phyloP scores from a whole-genome alignment of 1,284 basidiomycete species.

The Pseudozyma tsukubaensis region DNA sequence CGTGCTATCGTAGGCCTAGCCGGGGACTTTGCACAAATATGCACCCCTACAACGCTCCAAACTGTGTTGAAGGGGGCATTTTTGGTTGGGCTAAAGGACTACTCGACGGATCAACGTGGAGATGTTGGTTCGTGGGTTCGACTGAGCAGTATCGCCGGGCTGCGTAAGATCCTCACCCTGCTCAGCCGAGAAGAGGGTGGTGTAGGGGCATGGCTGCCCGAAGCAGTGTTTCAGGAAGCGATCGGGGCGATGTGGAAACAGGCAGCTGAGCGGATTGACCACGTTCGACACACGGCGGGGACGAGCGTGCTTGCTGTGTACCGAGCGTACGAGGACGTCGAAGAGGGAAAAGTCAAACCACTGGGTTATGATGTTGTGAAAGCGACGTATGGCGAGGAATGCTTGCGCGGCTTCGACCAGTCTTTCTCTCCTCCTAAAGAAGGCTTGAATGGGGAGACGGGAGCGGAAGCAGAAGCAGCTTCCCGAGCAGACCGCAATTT shows the following conservation, averaged over 20 bases:
- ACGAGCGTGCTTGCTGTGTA: conserved; percentile 60
- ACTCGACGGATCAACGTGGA: conserved; percentile 91
- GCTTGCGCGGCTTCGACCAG: conserved; percentile 1
- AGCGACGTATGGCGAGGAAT: conserved; percentile 3
- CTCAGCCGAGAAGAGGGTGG: conserved; percentile 57
- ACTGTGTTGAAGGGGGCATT: conserved; percentile 3
- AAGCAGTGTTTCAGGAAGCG: conserved; percentile 27
- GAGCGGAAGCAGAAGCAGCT: no score
- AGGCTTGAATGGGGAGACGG: no score
- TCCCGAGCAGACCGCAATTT: conserved; percentile 12
- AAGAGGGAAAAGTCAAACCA: neutral
- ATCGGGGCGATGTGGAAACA: conserved; percentile 82
- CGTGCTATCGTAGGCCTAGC: conserved; percentile 11
- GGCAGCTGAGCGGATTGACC: conserved; percentile 88
- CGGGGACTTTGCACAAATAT: neutral
- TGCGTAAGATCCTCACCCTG: conserved; percentile 74
- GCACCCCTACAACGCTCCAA: conserved; percentile 3
- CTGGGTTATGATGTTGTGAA: conserved; percentile 27
- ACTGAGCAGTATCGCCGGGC: conserved; percentile 76
- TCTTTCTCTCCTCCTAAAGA: neutral
- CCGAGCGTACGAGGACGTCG: conserved; percentile 1
- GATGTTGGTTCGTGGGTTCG: conserved; percentile 98
- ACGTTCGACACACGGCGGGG: conserved; percentile 84
- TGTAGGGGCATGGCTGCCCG: conserved; percentile 1
- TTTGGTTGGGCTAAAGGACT: conserved; percentile 82